A percentile compares a stretch with the other conserved stretches of the same genome.
These are phyloP conservation scores for Yarrowia galli DNA, from an alignment of 1,139 yeast genomes.

Conservation along the genomic window DNA sequence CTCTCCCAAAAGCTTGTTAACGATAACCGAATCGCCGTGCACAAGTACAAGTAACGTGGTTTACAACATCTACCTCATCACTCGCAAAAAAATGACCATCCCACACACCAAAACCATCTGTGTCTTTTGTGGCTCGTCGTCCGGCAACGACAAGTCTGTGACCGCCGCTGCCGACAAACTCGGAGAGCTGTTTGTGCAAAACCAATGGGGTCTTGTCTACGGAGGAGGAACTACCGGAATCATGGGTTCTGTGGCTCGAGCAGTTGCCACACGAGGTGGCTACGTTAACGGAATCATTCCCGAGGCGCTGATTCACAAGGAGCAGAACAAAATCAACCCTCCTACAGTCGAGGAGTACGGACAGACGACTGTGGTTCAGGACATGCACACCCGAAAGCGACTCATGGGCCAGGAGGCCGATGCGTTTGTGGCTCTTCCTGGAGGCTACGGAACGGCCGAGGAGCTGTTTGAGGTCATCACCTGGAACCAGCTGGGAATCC, in stretches of 20 bases:
- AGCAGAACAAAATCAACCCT: slow-evolving; percentile 60
- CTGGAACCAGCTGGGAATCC: slow-evolving; percentile 90
- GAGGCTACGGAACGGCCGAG: slow-evolving; percentile 91
- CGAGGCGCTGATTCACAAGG: slow-evolving; percentile 76
- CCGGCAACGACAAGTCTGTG: slow-evolving; percentile 64
- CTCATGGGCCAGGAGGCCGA: slow-evolving; percentile 88
- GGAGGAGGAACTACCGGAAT: slow-evolving; percentile 86
- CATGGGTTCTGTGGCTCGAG: slow-evolving; percentile 86
- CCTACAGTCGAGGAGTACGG: slow-evolving; percentile 78
- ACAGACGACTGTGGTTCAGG: slow-evolving; percentile 78
- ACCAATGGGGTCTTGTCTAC: slow-evolving; percentile 79
- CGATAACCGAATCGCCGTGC: slow-evolving; percentile 17
- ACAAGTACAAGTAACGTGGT: too few species aligned
- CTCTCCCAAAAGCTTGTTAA: background rate
- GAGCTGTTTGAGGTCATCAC: slow-evolving; percentile 90
- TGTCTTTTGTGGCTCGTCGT: slow-evolving; percentile 87
- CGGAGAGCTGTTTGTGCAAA: slow-evolving; percentile 65
- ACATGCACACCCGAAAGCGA: slow-evolving; percentile 89
- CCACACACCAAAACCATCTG: slow-evolving; percentile 60
- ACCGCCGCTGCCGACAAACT: slow-evolving; percentile 63
- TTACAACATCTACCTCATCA: background rate
- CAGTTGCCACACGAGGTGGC: slow-evolving; percentile 71
- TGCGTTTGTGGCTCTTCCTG: slow-evolving; percentile 89
- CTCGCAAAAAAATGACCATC: background rate
- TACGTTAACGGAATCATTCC: slow-evolving; percentile 89